These are phyloP conservation scores for Auricularia sp. DNA, from an alignment of 768 basidiomycete genomes.

Conservation along the genomic window DNA sequence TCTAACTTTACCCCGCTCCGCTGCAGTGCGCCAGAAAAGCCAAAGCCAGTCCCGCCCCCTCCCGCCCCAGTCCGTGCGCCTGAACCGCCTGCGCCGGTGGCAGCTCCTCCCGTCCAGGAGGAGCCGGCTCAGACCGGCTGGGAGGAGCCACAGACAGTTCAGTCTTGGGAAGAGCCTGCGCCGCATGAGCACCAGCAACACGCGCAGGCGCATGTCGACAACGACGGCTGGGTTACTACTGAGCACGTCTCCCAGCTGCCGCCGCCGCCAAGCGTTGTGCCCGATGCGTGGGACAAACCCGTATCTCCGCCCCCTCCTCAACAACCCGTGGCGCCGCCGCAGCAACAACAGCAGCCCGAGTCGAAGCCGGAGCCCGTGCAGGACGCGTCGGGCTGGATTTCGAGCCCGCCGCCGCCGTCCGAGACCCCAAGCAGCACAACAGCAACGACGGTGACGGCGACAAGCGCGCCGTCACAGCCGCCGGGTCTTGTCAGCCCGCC, in stretches of 20 bases:
- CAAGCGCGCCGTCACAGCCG: conserved; percentile 23
- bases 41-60: conserved; percentile 26
- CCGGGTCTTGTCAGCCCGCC: conserved; percentile 16
- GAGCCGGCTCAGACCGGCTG: conserved; percentile 29
- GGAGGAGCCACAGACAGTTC: conserved; percentile 66
- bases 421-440: conserved; percentile 15
- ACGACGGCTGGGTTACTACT: conserved; percentile 11
- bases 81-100: conserved; percentile 17
- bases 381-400: neutral
- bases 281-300: conserved; percentile 1
- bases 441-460: conserved; percentile 12
- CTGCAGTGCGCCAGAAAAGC: conserved; percentile 12
- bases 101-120: conserved; percentile 13
- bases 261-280: neutral
- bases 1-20: neutral
- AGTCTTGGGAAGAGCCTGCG: conserved; percentile 61
- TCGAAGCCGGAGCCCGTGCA: neutral
- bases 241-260: conserved; percentile 2
- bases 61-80: conserved; percentile 19
- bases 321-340: conserved; percentile 2
- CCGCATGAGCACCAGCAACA: conserved; percentile 15
- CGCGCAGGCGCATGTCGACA: conserved; percentile 13
- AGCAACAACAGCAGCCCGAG: conserved; percentile 8
- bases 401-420: conserved; percentile 12
- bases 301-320: conserved; percentile 6